These are phyloP conservation scores for Phytopythium mirpurense DNA, from an alignment of 352 stramenopile species.

Conservation along the genomic window DNA sequence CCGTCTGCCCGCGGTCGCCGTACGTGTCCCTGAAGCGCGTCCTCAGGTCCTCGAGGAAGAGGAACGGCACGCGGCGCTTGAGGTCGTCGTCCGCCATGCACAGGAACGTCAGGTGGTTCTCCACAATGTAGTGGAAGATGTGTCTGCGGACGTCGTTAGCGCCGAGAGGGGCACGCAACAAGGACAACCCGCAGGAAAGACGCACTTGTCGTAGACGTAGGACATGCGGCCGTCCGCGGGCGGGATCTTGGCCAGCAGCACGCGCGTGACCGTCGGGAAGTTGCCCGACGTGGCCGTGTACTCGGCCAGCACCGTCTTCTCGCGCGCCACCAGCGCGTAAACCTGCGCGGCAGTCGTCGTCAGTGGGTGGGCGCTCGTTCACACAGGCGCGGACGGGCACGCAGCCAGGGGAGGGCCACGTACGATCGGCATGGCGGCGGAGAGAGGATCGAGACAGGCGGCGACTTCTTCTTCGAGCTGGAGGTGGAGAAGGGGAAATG, in stretches of 20 bases:
- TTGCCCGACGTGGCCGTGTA: slow-evolving; percentile 96
- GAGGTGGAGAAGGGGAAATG: neutral
- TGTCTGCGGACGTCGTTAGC: slow-evolving; percentile 30
- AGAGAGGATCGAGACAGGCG: no score
- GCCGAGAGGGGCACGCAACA: no score
- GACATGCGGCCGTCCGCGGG: slow-evolving; percentile 92
- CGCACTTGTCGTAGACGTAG: slow-evolving; percentile 97
- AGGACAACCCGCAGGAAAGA: no score
- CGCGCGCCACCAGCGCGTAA: slow-evolving; percentile 95
- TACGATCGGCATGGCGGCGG: slow-evolving; percentile 37
- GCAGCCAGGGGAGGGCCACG: neutral
- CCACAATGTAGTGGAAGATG: slow-evolving; percentile 96
- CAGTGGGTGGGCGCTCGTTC: neutral
- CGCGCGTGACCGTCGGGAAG: slow-evolving; percentile 96
- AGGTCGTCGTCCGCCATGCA: slow-evolving; percentile 97
- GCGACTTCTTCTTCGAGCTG: slow-evolving; percentile 4
- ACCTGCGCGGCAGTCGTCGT: slow-evolving; percentile 36
- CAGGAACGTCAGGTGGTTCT: slow-evolving; percentile 95
- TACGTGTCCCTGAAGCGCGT: slow-evolving; percentile 84
- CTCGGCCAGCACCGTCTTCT: slow-evolving; percentile 98
- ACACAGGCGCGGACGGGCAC: no score
- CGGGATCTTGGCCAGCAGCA: slow-evolving; percentile 97
- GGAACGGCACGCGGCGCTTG: slow-evolving; percentile 95
- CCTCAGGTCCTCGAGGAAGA: slow-evolving; percentile 98
- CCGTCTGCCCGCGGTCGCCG: slow-evolving; percentile 70